Base-by-base conservation (phyloP, 306 rosid genomes). In the Gleditsia sinensis region DNA sequence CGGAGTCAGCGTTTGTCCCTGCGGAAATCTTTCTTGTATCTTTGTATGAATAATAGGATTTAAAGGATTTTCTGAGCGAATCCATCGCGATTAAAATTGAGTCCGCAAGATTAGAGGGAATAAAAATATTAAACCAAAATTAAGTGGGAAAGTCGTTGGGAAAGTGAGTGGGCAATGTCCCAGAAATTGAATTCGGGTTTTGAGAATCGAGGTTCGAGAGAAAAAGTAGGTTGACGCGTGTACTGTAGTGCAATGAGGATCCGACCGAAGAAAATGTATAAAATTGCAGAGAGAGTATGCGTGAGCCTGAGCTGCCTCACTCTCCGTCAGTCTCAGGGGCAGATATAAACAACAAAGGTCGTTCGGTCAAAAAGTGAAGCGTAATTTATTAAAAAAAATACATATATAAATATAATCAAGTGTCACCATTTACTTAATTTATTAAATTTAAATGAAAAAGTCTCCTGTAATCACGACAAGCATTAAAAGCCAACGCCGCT, bases 51-150 rank as follows among this genome's bases (percentile, higher is more conserved):
- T 71, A 85, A 20, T 79, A 66, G 20, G 91, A 84, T 75, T 86
- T 91, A 42, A 91, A 86, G 0, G 97, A 88, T 24, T 85, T 89
- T 46, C 23, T 79, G 1, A 88, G 76, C 34, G 97, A 79, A 48
- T 91, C 89, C 92, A 93, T 93, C 16, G 67, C 2, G 3, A 21
- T 33, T 61, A 3, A 33, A 67, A 4, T 10, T 28, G 67, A 17
- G 4, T 5, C n/a, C 10, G 10, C 5, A 21, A n/a, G 42, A 30
- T 30, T 50, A 5, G 42, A 8, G 25, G 3, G 3, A 71, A 40
- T 77, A 51, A 59, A 67, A 77, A 46, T 64, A 40, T 16, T 61
- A 36, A 34, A 33, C 28, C 0, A 27, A 5, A 30, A 17, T 17
- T 17, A 17, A 30, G 32, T 17, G 17, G 16, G 49, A 37, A 48